Conservation (phyloP, 75 land plant genomes). For the Pseudotsuga menziesii region DNA sequence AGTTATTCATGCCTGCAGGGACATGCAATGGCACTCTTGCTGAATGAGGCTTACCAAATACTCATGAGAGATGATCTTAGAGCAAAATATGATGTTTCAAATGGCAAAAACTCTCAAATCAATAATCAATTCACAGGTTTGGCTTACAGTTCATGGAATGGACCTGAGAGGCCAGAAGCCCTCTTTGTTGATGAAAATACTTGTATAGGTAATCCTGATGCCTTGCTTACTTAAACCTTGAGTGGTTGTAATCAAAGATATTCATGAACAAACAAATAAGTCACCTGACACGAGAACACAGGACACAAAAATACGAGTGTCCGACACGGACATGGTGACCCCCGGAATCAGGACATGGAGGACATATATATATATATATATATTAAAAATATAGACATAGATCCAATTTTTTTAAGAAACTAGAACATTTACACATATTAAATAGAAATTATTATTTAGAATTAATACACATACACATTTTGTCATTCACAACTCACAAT, state of each 20-base stretch:
- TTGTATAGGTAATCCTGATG: neutral
- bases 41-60: constrained; percentile 36
- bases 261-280: neutral
- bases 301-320: too few relatives aligned
- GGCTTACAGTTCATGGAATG: neutral
- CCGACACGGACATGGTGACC: too few relatives aligned
- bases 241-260: neutral
- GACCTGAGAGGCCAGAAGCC: neutral
- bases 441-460: too few relatives aligned
- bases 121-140: constrained; percentile 4
- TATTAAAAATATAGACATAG: too few relatives aligned
- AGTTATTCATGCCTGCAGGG: constrained; percentile 20
- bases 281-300: too few relatives aligned
- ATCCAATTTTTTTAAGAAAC: too few relatives aligned
- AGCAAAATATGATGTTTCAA: neutral
- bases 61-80: constrained; percentile 16
- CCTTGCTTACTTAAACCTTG: neutral
- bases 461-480: too few relatives aligned
- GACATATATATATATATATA: too few relatives aligned
- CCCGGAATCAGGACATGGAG: too few relatives aligned
- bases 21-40: constrained; percentile 30
- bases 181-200: constrained; percentile 8
- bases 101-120: neutral
- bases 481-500: too few relatives aligned
- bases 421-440: too few relatives aligned